Conservation (phyloP, 2,329 filamentous ascomycete species). For the Leptographium lundbergii region DNA sequence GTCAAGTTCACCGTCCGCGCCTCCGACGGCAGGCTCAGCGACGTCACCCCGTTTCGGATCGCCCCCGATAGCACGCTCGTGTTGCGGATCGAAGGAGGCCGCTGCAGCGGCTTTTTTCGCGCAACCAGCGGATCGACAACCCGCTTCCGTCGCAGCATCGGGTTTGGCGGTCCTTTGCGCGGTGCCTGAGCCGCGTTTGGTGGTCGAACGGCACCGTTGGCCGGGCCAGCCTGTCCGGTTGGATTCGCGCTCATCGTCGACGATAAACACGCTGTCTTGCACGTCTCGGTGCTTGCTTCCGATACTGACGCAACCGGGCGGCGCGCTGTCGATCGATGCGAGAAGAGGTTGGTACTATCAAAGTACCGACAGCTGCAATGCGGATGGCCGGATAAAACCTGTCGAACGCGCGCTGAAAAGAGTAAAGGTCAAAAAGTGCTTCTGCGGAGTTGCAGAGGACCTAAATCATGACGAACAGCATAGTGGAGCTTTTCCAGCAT, state of each 20-base stretch:
- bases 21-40: conserved; percentile 10
- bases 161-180: conserved; percentile 17
- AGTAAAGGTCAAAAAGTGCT: not conserved
- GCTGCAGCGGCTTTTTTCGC: conserved; percentile 36
- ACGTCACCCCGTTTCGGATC: conserved; percentile 5
- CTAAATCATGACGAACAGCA: not conserved
- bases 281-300: not conserved
- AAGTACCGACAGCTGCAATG: not conserved
- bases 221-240: conserved; percentile 18
- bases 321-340: not conserved
- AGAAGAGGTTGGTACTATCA: not conserved
- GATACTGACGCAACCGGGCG: not conserved
- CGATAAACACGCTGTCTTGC: not conserved
- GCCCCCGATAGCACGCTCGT: conserved; percentile 7
- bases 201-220: conserved; percentile 1
- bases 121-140: conserved; percentile 51
- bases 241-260: conserved; percentile 31
- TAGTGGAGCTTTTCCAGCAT: not conserved
- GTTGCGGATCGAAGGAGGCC: conserved; percentile 18
- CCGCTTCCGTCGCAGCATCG: conserved; percentile 30
- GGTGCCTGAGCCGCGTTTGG: conserved; percentile 15
- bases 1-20: conserved; percentile 8
- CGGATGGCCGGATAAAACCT: not conserved
- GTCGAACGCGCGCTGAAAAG: not conserved
- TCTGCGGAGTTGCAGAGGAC: not conserved